Evolutionary conservation across 768 basidiomycete species (phyloP).

Genomic region (Serendipita vermifera): DNA sequence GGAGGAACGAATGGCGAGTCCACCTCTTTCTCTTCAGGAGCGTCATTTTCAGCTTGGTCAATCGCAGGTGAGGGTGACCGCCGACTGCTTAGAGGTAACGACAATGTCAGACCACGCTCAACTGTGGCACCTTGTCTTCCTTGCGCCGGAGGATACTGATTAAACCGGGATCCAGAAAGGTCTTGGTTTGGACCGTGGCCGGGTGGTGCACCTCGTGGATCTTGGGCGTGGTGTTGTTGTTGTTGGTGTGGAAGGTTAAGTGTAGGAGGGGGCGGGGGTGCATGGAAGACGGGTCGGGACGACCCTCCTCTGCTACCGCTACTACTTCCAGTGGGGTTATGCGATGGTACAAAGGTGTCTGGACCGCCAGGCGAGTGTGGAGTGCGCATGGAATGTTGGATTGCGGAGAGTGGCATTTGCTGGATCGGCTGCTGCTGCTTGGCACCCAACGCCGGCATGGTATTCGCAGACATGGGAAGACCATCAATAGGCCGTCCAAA

Average conservation of each 20-base stretch:
- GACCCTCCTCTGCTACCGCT: not conserved
- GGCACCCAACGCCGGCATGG: not conserved
- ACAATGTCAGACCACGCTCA: conserved; percentile 5
- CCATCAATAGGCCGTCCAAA: conserved; percentile 5
- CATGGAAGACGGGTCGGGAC: not conserved
- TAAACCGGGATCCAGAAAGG: not conserved
- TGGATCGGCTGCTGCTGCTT: not conserved
- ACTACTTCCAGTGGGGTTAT: too few relatives aligned
- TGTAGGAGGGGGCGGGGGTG: not conserved
- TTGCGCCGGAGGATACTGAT: too few relatives aligned
- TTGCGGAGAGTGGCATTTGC: not conserved
- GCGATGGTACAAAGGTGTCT: too few relatives aligned
- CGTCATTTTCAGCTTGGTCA: not conserved
- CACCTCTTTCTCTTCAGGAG: not conserved
- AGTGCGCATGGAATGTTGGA: not conserved
- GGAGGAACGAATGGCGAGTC: conserved; percentile 2
- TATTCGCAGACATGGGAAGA: not conserved
- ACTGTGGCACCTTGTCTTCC: too few relatives aligned
- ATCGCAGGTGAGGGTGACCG: too few relatives aligned
- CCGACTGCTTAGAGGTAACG: not conserved
- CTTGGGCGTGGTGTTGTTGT: not conserved
- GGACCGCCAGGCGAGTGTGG: not conserved
- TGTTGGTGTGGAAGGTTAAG: not conserved
- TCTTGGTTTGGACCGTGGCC: not conserved
- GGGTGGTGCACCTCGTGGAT: not conserved